Base-by-base conservation (phyloP, 31 red algal species). In the Odonthalia washingtoniensis region DNA sequence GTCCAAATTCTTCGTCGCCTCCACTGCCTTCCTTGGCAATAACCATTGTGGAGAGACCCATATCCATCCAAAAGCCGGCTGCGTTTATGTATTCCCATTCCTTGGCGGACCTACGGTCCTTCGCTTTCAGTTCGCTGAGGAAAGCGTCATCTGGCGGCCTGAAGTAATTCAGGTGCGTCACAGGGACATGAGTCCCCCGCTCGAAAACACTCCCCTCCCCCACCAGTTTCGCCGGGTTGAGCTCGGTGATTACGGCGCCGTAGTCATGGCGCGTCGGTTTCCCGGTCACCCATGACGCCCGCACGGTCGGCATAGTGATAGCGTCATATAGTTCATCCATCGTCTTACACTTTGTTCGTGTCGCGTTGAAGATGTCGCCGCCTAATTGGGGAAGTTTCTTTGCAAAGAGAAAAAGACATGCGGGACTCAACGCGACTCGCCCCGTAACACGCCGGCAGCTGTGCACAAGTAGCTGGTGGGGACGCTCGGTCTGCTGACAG, bases 21-120 rank as follows among this genome's bases (percentile, higher is more conserved):
- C 33, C 46, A 35, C 16, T 78, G 4, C 39, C 4, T 27, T 5
- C 40, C 41, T 4, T 5, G 33, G 26, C 27, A 26, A 78, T 30
- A 12, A 32, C 12, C 12, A 72, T 17, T 12, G 67, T 30, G 26
- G 75, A 35, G 36, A 78, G 40, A 57, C 41, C 63, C 9, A 63
- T 36, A n/a, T 86, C 41, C 31, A 31, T 31, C 69, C 45, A 64
- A 4, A 77, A 2, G 49, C 49, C 49, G 1, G 83, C 72, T n/a
- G 70, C 70, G 72, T 77, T 87, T 17, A 77, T 42, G 34, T 87
- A 77, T 36, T 87, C 83, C 72, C 52, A 77, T 26, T 87, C 72
- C 68, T 87, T 77, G 3, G 70, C 17, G 39, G 83, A 87, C 2
- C 83, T 38, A 40, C 70, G 72, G 33, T 87, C 46, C 36, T 74